Evolutionary conservation across 805 yeast genomes (phyloP).

Genomic region (Yarrowia sp.): DNA sequence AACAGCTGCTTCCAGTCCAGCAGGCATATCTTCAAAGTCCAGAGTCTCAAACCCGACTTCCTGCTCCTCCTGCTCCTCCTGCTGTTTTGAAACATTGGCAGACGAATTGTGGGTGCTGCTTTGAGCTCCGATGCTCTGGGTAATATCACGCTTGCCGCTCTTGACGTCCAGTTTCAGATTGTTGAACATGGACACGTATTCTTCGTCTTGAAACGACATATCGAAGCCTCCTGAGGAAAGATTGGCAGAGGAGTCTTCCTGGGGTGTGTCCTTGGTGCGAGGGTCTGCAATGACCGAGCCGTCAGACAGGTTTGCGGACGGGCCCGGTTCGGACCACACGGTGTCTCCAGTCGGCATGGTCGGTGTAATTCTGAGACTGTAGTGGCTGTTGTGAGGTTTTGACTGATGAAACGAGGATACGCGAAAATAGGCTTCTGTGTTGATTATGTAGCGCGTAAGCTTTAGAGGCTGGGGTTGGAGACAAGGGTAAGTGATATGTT

Average conservation of each 20-base stretch:
- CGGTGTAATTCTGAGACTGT: too few relatives aligned
- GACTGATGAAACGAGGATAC: neutral
- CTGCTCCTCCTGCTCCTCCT: neutral
- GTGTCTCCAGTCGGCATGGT: slow-evolving; percentile 19
- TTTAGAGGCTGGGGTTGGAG: slow-evolving; percentile 1
- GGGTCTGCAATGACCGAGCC: neutral
- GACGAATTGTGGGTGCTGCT: neutral
- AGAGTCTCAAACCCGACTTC: slow-evolving; percentile 12
- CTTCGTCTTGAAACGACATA: slow-evolving; percentile 27
- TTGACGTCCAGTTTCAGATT: slow-evolving; percentile 28
- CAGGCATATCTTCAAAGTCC: slow-evolving; percentile 22
- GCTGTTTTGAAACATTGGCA: neutral
- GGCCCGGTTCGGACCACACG: neutral
- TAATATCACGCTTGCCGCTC: slow-evolving; percentile 25
- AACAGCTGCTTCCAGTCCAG: neutral
- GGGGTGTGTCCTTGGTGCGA: neutral
- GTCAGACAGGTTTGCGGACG: neutral
- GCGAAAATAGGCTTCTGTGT: slow-evolving; percentile 27
- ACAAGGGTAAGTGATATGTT: too few relatives aligned
- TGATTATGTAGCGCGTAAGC: slow-evolving; percentile 31
- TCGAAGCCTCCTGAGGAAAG: slow-evolving; percentile 4
- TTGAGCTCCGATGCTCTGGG: neutral
- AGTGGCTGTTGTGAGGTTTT: neutral
- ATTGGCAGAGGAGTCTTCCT: neutral
- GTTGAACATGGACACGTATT: slow-evolving; percentile 20